phyloP scores from a whole-genome alignment of 805 yeast species.

The Teunomyces funiuensis region DNA sequence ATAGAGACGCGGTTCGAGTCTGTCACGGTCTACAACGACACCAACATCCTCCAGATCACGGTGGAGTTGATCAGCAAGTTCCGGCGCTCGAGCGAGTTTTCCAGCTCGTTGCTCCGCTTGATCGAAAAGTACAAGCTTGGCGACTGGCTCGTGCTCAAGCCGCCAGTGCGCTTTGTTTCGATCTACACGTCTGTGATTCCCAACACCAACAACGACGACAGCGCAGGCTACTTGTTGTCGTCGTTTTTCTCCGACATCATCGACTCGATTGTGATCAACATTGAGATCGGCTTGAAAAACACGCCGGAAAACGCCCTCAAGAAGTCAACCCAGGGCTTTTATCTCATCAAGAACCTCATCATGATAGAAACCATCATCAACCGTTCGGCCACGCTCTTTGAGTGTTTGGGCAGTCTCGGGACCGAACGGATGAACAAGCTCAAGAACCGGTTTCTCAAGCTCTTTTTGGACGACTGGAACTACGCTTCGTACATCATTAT shows the following conservation, averaged over 20 bases:
- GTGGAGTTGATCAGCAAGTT: constrained; percentile 71
- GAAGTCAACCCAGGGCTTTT: constrained; percentile 62
- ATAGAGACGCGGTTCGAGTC: constrained; percentile 52
- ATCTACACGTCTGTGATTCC: constrained; percentile 51
- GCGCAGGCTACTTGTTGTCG: constrained; percentile 54
- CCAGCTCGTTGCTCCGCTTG: constrained; percentile 49
- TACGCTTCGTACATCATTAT: constrained; percentile 71
- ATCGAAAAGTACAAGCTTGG: constrained; percentile 58
- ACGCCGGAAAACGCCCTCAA: constrained; percentile 19
- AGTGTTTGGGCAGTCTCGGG: constrained; percentile 59
- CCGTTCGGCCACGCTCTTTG: constrained; percentile 51
- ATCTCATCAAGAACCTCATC: constrained; percentile 67
- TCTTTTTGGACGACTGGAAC: constrained; percentile 79
- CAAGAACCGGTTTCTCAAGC: constrained; percentile 69
- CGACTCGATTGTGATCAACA: constrained; percentile 64
- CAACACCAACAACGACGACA: constrained; percentile 31
- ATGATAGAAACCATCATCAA: constrained; percentile 73
- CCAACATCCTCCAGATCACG: constrained; percentile 68
- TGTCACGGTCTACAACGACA: constrained; percentile 60
- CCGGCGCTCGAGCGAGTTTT: constrained; percentile 62
- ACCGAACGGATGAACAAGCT: constrained; percentile 62
- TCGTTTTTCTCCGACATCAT: constrained; percentile 74
- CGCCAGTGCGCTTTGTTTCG: constrained; percentile 47
- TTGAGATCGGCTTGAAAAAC: constrained; percentile 60
- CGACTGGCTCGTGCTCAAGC: constrained; percentile 64